Evolutionary conservation across 306 rosid genomes (phyloP).

Genomic region (Leucaena leucocephala): DNA sequence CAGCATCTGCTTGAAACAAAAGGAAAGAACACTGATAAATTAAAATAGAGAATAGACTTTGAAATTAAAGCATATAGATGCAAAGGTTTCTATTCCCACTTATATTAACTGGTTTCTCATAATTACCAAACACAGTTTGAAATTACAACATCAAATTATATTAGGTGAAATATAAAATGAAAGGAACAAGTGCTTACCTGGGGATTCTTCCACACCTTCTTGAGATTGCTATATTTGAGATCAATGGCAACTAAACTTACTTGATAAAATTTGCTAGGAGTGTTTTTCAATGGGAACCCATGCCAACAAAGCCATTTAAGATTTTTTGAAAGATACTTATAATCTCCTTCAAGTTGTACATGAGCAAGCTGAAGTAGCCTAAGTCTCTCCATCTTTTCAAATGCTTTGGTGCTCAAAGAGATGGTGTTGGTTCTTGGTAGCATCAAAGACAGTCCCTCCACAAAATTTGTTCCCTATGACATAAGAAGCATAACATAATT

Average conservation of each 20-base stretch:
- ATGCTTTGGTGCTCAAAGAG: not conserved
- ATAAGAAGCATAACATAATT: not conserved
- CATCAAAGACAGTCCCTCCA: not conserved
- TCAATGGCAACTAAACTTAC: not conserved
- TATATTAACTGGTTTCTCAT: too few species aligned
- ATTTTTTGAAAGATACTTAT: not conserved
- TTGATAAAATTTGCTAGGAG: not conserved
- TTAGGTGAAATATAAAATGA: not conserved
- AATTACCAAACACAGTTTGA: too few species aligned
- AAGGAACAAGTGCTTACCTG: not conserved
- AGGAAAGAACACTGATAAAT: too few species aligned
- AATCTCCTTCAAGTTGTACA: not conserved
- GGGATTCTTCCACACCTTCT: not conserved
- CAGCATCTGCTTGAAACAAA: not conserved
- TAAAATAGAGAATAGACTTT: not conserved
- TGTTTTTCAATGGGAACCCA: too few species aligned
- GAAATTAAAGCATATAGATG: too few species aligned
- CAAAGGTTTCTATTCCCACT: too few species aligned
- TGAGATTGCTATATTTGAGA: not conserved
- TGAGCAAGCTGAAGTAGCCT: not conserved
- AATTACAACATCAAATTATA: too few species aligned
- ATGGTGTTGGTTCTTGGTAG: not conserved
- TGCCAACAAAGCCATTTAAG: not conserved
- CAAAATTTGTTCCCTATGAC: not conserved
- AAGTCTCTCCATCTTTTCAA: not conserved